Percentiles rank a stretch among this genome's conserved stretches.
phyloP scores from a whole-genome alignment of 306 rosid genomes.

The Lathyrus sativus region DNA sequence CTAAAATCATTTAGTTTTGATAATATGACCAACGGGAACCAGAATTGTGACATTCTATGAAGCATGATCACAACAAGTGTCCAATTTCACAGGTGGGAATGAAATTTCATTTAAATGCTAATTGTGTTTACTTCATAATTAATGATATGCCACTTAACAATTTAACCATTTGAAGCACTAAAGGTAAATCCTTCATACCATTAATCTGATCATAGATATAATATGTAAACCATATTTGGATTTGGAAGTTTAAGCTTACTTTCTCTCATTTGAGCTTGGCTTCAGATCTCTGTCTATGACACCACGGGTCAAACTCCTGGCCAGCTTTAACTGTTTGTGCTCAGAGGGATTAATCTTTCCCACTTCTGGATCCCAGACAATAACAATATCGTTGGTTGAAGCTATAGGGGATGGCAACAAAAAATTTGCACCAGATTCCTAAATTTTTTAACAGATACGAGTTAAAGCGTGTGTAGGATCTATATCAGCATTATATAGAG shows the following conservation, averaged over 20 bases:
- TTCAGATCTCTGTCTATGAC: conserved; percentile 96
- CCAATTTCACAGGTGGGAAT: neutral
- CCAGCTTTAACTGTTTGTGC: conserved; percentile 96
- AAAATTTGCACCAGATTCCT: conserved; percentile 98
- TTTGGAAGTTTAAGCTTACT: conserved; percentile 60
- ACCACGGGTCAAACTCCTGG: conserved; percentile 95
- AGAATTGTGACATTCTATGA: conserved; percentile 26
- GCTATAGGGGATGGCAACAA: conserved; percentile 87
- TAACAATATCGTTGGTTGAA: conserved; percentile 90
- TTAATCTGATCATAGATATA: conserved; percentile 26
- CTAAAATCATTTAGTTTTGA: conserved; percentile 33
- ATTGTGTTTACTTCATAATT: conserved; percentile 31
- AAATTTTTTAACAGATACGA: conserved; percentile 48
- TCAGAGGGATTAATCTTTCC: conserved; percentile 93
- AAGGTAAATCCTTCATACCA: conserved; percentile 13
- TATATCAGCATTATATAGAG: conserved; percentile 27
- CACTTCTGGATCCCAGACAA: conserved; percentile 92
- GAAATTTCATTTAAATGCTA: conserved; percentile 34
- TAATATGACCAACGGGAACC: conserved; percentile 15
- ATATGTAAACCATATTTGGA: conserved; percentile 22
- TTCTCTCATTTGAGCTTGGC: conserved; percentile 90
- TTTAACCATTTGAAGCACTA: conserved; percentile 29
- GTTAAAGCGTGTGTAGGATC: conserved; percentile 28
- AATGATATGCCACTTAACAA: conserved; percentile 18
- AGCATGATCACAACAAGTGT: conserved; percentile 5